phyloP scores from a whole-genome alignment of 257 asterid species.

The Osmanthus fragrans region DNA sequence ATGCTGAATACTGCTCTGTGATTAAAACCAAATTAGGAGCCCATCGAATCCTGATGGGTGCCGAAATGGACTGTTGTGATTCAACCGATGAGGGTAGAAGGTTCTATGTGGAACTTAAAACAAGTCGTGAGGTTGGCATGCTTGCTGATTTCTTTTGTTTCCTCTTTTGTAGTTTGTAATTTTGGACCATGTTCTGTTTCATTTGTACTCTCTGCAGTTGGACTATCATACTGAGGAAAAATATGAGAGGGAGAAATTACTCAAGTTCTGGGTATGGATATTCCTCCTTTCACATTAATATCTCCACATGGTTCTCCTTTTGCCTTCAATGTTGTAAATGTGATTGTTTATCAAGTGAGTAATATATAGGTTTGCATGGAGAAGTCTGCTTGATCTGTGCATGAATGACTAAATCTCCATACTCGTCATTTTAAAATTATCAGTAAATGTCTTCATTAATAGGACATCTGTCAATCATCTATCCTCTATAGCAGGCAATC shows the following conservation, averaged over 20 bases:
- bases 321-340: conserved; percentile 15
- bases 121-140: conserved; percentile 83
- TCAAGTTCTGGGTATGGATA: conserved; percentile 79
- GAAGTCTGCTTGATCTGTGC: conserved; percentile 1
- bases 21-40: conserved; percentile 96
- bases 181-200: conserved; percentile 16
- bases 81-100: conserved; percentile 94
- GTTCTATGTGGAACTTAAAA: conserved; percentile 87
- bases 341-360: conserved; percentile 11
- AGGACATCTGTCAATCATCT: not conserved
- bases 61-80: conserved; percentile 99
- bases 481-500: not conserved
- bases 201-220: conserved; percentile 55
- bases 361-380: conserved; percentile 11
- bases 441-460: not conserved
- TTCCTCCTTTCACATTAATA: conserved; percentile 15
- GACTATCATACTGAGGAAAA: conserved; percentile 88
- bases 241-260: conserved; percentile 92
- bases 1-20: conserved; percentile 86
- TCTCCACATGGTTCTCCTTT: not conserved
- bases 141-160: conserved; percentile 16
- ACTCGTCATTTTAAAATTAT: not conserved
- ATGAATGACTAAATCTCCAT: not conserved
- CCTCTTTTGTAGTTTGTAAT: conserved; percentile 12
- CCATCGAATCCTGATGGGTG: conserved; percentile 94